Evolutionary conservation across 1,284 basidiomycete species (phyloP), one percentile per base, ranked within the genome.

Genomic region (Ustilago loliicola): DNA sequence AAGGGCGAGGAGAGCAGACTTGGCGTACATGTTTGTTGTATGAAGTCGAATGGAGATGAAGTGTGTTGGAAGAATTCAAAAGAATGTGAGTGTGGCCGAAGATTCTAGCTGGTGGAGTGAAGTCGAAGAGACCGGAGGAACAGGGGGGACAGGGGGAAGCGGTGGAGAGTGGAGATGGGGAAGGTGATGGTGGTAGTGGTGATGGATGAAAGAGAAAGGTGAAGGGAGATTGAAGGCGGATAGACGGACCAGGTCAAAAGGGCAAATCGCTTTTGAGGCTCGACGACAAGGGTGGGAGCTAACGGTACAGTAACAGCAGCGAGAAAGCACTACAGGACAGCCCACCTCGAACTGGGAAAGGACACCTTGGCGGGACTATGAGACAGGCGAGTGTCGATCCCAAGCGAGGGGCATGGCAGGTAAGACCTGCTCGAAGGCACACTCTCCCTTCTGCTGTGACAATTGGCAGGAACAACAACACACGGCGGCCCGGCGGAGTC

Each of bases 21-120:
- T 69, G 62, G 72, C 53, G 66, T 76, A 78, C 80, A 81, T 81
- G 45, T 34, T 69, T 42, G 61, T n/a, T 53, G 19, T 53, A 53
- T 32, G 47, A 47, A 59, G 15, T 47, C 19, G 45, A 45, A 17
- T 17, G 42, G 6, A 21, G 52, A n/a, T 32, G 52, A 36, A 21
- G 21, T 27, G 63, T 45, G 42, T 45, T n/a, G 45, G 40, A 55
- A 50, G 47, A 21, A 52, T 21, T 17, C 38, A 77, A 68, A 72
- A 69, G 74, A 79, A 65, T 66, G 73, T 72, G 42, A 42, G 17
- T 13, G 27, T 48, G 51, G 36, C 34, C 47, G 27, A 32, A 54
- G 51, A 53, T 36, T 30, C 38, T 29, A 48, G 57, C 34, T 40
- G 25, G 52, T 40, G 38, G 23, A 56, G 51, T 27, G 55, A 32